These are phyloP conservation scores for Fusarium odoratissimum DNA, from an alignment of 2,329 filamentous ascomycete genomes.

Conservation along the genomic window DNA sequence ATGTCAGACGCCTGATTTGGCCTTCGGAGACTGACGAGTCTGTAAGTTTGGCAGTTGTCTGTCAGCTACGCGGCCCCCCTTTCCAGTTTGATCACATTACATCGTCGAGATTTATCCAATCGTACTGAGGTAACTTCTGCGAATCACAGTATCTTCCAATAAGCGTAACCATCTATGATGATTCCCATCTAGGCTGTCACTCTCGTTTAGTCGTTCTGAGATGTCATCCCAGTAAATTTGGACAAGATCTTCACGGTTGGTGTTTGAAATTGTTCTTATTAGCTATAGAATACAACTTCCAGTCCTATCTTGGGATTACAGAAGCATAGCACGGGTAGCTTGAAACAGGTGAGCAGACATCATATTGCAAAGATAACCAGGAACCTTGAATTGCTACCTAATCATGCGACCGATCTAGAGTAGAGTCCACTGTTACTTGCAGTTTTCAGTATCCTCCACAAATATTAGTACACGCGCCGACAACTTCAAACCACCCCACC, in stretches of 20 bases:
- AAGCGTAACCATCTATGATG: not conserved
- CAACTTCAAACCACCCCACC: not conserved
- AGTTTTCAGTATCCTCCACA: not conserved
- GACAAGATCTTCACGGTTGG: not conserved
- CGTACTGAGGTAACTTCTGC: no score
- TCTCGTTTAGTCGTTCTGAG: not conserved
- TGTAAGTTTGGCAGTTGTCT: not conserved
- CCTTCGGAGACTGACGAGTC: not conserved
- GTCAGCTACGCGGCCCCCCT: not conserved
- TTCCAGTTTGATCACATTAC: not conserved
- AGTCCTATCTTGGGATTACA: no score
- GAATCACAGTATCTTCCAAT: not conserved
- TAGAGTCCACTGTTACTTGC: no score
- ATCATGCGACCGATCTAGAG: not conserved
- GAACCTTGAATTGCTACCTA: not conserved
- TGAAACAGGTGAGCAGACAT: no score
- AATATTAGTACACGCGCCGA: not conserved
- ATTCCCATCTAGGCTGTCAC: not conserved
- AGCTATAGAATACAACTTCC: no score
- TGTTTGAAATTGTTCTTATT: no score
- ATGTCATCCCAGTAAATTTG: not conserved
- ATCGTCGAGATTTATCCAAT: not conserved
- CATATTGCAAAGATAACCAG: not conserved
- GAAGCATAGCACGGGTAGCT: no score
- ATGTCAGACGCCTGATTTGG: not conserved